phyloP scores from a whole-genome alignment of 805 yeast species.

The Ogataea wickerhamii region DNA sequence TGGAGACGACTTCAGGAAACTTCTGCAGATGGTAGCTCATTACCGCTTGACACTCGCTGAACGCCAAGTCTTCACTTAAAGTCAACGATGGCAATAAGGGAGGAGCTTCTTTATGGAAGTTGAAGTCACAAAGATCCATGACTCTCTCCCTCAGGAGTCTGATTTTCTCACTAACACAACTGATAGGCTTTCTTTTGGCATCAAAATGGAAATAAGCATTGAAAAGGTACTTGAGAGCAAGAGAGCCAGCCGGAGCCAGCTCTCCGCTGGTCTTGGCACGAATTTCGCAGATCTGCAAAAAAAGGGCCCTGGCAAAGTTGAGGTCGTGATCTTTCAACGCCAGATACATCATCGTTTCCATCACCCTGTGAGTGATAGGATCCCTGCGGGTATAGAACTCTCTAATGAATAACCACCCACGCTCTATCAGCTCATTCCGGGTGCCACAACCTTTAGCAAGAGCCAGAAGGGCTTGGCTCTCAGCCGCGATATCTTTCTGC shows the following conservation, averaged over 20 bases:
- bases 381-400: slow-evolving; percentile 50
- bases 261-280: slow-evolving; percentile 17
- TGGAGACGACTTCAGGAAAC: slow-evolving; percentile 42
- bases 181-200: slow-evolving; percentile 23
- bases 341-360: slow-evolving; percentile 68
- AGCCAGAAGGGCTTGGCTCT: slow-evolving; percentile 45
- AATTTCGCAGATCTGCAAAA: slow-evolving; percentile 30
- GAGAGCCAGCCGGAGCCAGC: slow-evolving; percentile 19
- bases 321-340: slow-evolving; percentile 82
- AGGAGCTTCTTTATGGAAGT: slow-evolving; percentile 50
- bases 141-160: slow-evolving; percentile 39
- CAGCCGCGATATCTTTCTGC: slow-evolving; percentile 31
- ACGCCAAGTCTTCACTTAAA: slow-evolving; percentile 37
- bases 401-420: slow-evolving; percentile 78
- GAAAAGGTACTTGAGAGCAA: slow-evolving; percentile 38
- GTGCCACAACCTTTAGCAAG: slow-evolving; percentile 68
- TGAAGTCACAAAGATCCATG: slow-evolving; percentile 28
- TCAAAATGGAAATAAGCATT: slow-evolving; percentile 37
- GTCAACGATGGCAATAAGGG: slow-evolving; percentile 58
- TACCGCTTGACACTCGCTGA: slow-evolving; percentile 77
- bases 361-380: slow-evolving; percentile 38
- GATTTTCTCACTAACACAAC: slow-evolving; percentile 38
- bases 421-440: slow-evolving; percentile 40
- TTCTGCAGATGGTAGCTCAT: slow-evolving; percentile 52
- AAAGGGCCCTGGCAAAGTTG: slow-evolving; percentile 65